Evolutionary conservation across 306 rosid genomes (phyloP).

Genomic region (Nissolia schottii): DNA sequence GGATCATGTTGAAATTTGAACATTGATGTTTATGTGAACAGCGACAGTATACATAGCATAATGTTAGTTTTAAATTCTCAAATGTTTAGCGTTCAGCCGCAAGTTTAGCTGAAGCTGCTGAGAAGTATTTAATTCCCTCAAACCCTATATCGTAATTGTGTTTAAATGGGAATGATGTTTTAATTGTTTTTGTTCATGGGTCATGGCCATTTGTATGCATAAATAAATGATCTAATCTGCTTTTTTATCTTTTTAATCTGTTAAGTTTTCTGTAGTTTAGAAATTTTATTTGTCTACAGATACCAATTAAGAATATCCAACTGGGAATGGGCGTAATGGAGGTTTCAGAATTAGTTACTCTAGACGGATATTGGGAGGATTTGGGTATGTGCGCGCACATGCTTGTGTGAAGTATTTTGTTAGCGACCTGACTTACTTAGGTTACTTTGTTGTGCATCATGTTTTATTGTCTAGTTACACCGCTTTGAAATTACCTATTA

Average conservation of each 20-base stretch:
- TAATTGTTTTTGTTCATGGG: not conserved
- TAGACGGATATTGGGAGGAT: not conserved
- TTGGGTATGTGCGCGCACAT: not conserved
- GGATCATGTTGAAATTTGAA: not conserved
- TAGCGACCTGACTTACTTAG: not conserved
- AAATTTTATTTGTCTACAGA: not conserved
- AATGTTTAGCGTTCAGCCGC: not conserved
- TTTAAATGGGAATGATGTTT: not conserved
- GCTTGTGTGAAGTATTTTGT: not conserved
- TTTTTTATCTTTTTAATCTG: not conserved
- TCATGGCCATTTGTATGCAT: not conserved
- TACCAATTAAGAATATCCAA: not conserved
- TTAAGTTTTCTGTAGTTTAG: not conserved
- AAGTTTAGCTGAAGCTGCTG: not conserved
- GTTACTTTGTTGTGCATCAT: not conserved
- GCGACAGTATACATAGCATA: not conserved
- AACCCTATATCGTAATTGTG: constrained; percentile 2
- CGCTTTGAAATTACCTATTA: not conserved
- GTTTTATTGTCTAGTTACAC: not conserved
- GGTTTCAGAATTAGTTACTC: not conserved
- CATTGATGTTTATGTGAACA: not conserved
- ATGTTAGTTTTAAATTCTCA: constrained; percentile 1
- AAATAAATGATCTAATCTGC: not conserved
- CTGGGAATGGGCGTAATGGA: not conserved
- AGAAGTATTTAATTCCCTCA: not conserved